phyloP scores from a whole-genome alignment of 1,284 basidiomycete genomes.

The Austropuccinia psidii region DNA sequence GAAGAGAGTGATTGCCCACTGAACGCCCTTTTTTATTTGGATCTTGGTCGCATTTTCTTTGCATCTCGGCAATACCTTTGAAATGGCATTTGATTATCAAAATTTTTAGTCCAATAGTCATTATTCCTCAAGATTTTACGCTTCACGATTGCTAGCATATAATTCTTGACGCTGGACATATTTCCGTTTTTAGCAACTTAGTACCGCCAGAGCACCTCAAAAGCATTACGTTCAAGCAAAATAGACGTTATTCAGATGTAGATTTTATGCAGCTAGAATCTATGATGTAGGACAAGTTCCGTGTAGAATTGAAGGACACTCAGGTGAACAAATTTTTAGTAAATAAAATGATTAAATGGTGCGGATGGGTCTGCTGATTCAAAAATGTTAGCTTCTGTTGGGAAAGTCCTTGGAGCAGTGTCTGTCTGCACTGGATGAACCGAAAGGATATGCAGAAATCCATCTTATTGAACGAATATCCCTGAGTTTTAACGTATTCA shows the following conservation, averaged over 20 bases:
- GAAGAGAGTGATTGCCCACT: no score
- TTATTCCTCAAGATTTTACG: constrained; percentile 79
- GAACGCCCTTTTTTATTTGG: no score
- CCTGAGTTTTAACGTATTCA: constrained; percentile 82
- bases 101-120: constrained; percentile 66
- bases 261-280: constrained; percentile 83
- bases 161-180: constrained; percentile 93
- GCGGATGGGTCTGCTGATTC: no score
- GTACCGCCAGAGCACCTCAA: constrained; percentile 75
- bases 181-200: constrained; percentile 81
- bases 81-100: not conserved
- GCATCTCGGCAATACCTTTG: not conserved
- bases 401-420: constrained; percentile 78
- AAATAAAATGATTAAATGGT: no score
- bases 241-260: constrained; percentile 75
- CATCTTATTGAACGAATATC: constrained; percentile 91
- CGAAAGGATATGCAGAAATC: constrained; percentile 52
- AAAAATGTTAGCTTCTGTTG: constrained; percentile 79
- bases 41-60: not conserved
- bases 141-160: constrained; percentile 72
- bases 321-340: constrained; percentile 61
- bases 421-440: constrained; percentile 60
- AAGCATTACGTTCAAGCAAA: constrained; percentile 74
- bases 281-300: constrained; percentile 92
- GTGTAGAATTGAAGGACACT: constrained; percentile 74